Percentiles rank a stretch among this genome's conserved stretches.
These are phyloP conservation scores for Pseudocercospora pini-densiflorae DNA, from an alignment of 2,329 filamentous ascomycete genomes.

Conservation along the genomic window DNA sequence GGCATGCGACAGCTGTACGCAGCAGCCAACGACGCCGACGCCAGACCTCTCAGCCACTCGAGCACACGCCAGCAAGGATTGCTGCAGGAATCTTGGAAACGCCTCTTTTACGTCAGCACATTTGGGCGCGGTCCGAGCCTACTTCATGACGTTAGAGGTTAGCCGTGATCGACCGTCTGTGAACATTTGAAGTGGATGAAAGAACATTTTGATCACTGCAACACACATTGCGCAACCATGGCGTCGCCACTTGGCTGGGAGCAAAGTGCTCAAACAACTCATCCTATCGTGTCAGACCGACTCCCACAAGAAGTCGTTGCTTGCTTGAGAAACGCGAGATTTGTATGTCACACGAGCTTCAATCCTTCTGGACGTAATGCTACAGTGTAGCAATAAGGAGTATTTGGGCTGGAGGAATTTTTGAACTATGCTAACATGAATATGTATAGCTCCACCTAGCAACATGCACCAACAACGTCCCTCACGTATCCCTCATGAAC, in stretches of 20 bases:
- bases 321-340: slow-evolving; percentile 92
- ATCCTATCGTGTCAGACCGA: slow-evolving; percentile 69
- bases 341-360: slow-evolving; percentile 63
- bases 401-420: too few species aligned
- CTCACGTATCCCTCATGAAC: slow-evolving; percentile 97
- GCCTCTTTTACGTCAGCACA: not conserved
- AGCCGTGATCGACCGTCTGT: slow-evolving; percentile 8
- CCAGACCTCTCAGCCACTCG: not conserved
- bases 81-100: not conserved
- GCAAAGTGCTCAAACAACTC: slow-evolving; percentile 69
- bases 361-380: not conserved
- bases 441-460: slow-evolving; percentile 81
- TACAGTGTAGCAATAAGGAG: too few species aligned
- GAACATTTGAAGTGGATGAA: not conserved
- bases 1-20: not conserved
- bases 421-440: slow-evolving; percentile 6
- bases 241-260: slow-evolving; percentile 41
- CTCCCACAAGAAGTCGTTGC: slow-evolving; percentile 85
- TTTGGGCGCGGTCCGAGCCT: not conserved
- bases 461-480: slow-evolving; percentile 80
- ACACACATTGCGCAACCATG: slow-evolving; percentile 27
- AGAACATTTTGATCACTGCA: not conserved
- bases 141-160: not conserved
- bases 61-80: not conserved
- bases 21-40: not conserved